phyloP scores from a whole-genome alignment of 208 protist species.

The Balamuthia mandrillaris region DNA sequence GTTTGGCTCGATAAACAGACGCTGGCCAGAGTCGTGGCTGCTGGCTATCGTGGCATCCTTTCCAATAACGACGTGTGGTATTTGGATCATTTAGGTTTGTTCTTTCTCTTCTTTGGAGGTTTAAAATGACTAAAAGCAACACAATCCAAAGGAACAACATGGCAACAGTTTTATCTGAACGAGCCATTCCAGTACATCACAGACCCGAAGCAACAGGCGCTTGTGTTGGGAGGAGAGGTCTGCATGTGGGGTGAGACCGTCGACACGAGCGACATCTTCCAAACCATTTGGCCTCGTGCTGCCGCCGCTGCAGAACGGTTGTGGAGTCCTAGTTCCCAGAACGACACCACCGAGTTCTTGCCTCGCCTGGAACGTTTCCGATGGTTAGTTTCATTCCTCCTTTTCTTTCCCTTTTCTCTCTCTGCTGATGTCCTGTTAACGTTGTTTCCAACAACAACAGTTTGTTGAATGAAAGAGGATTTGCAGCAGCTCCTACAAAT shows the following conservation, averaged over 20 bases:
- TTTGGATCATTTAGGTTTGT: background rate
- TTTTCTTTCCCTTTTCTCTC: no score
- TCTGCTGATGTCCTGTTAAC: no score
- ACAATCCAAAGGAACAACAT: background rate
- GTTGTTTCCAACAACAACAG: no score
- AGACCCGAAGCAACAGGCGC: background rate
- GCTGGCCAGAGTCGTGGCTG: background rate
- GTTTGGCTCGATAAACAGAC: background rate
- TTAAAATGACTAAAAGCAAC: background rate
- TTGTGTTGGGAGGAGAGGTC: background rate
- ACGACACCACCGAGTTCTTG: background rate
- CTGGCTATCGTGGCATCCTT: background rate
- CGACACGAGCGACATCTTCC: conserved; percentile 9
- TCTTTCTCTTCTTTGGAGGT: background rate
- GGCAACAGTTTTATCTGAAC: background rate
- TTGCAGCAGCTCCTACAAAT: no score
- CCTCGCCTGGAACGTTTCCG: background rate
- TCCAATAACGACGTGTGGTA: background rate
- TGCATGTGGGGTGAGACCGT: conserved; percentile 30
- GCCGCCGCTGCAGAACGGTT: background rate
- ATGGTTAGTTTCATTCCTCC: no score
- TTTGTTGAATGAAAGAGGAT: no score
- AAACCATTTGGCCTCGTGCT: background rate
- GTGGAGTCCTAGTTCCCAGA: background rate
- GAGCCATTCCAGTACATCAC: background rate